These are phyloP conservation scores for Boletus rubroflammeus DNA, from an alignment of 768 basidiomycete genomes.

Conservation along the genomic window DNA sequence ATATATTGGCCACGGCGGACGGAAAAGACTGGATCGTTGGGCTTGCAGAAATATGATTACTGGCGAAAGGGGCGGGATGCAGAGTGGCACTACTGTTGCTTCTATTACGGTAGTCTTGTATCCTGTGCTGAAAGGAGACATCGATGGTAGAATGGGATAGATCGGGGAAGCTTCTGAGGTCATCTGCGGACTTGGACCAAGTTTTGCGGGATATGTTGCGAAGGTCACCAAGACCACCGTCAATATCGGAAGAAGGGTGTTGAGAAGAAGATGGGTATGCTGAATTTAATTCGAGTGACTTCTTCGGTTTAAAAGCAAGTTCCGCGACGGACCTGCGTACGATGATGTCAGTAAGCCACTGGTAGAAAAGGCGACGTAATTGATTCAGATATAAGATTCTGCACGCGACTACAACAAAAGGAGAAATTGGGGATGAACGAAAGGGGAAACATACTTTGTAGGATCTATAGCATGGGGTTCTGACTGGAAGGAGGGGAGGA, in stretches of 20 bases:
- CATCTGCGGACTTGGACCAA: slow-evolving; percentile 81
- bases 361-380: slow-evolving; percentile 5
- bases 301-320: slow-evolving; percentile 45
- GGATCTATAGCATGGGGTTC: slow-evolving; percentile 50
- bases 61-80: slow-evolving; percentile 35
- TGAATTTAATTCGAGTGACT: slow-evolving; percentile 42
- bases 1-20: slow-evolving; percentile 19
- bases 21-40: slow-evolving; percentile 44
- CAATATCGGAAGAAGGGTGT: slow-evolving; percentile 27
- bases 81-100: slow-evolving; percentile 54
- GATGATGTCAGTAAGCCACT: slow-evolving; percentile 21
- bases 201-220: slow-evolving; percentile 64
- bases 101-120: slow-evolving; percentile 62
- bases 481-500: slow-evolving; percentile 43
- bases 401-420: slow-evolving; percentile 6
- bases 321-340: slow-evolving; percentile 60
- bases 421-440: neutral
- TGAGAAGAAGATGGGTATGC: slow-evolving; percentile 30
- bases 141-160: slow-evolving; percentile 37
- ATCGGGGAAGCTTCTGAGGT: slow-evolving; percentile 55
- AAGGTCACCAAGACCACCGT: slow-evolving; percentile 58
- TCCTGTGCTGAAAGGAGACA: slow-evolving; percentile 53
- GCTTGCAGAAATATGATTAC: slow-evolving; percentile 25
- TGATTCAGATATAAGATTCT: neutral
- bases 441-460: slow-evolving; percentile 45